Conservation (phyloP, 139 green algal species). For the Chlorella ohadii region DNA sequence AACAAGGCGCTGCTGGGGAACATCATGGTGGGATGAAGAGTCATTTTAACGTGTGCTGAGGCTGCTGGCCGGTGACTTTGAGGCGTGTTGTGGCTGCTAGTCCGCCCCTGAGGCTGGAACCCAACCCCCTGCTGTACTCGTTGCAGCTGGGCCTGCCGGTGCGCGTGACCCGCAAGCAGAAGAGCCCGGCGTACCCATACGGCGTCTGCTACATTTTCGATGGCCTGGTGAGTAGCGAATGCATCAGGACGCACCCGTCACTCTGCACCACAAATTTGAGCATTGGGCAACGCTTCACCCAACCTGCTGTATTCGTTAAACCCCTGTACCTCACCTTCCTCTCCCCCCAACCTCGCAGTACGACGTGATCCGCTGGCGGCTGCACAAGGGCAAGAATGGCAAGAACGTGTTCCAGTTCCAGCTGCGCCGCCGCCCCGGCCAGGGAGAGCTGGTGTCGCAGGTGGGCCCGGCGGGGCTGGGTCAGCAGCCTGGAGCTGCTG, state of each 20-base stretch:
- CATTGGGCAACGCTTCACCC: too few species aligned
- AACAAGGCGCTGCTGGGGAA: slow-evolving; percentile 67
- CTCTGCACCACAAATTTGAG: too few species aligned
- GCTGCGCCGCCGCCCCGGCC: slow-evolving; percentile 44
- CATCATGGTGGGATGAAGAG: slow-evolving; percentile 44
- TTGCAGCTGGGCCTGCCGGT: slow-evolving; percentile 65
- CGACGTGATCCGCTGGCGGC: slow-evolving; percentile 46
- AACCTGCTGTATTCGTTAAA: too few species aligned
- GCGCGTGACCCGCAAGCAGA: slow-evolving; percentile 60
- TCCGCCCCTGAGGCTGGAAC: too few species aligned
- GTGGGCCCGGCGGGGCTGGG: background rate
- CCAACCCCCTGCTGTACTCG: background rate
- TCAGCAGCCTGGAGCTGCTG: background rate
- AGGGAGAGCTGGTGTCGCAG: slow-evolving; percentile 43
- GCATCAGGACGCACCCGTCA: too few species aligned
- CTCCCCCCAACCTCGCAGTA: slow-evolving; percentile 29
- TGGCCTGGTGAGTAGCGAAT: slow-evolving; percentile 1
- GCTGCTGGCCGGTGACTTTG: background rate
- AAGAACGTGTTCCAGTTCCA: slow-evolving; percentile 49
- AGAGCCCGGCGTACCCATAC: slow-evolving; percentile 29
- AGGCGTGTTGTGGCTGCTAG: background rate
- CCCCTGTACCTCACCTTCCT: too few species aligned
- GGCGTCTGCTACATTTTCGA: slow-evolving; percentile 56
- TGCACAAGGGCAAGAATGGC: slow-evolving; percentile 36
- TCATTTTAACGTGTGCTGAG: too few species aligned